Evolutionary conservation across 108 stramenopile species (phyloP), one percentile per base, ranked within the genome.

Genomic region (Fistulifera solaris): DNA sequence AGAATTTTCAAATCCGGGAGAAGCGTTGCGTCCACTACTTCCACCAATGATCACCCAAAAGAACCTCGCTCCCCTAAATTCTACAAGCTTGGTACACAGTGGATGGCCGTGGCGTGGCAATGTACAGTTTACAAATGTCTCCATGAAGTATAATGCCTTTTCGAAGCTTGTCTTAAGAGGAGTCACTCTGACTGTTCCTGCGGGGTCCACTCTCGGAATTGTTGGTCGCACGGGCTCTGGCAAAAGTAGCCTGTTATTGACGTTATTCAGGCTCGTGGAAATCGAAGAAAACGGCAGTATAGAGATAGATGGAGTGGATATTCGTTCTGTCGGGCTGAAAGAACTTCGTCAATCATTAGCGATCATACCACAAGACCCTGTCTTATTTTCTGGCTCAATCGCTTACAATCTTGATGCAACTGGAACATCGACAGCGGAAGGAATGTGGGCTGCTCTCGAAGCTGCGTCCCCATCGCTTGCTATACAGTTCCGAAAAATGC

Each of bases 301-400:
- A 35, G 59, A 64, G 48, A 89, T 99, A 62, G 95, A 96, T 63
- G 96, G 95, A 7, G 73, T 96, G 26, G 95, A 97, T 61, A 80
- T 96, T 44, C 62, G 79, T 31, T 70, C 73, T 22, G 61, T 97
- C 8, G 72, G 78, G 16, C 67, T 96, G 16, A 52, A 84, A 45
- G 71, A 62, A 5, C 76, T 96, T n/a, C 85, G 96, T 27, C 62
- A 71, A 25, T 59, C 65, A 11, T 47, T 97, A 19, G 83, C 93
- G 21, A 92, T 97, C 39, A 94, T 99, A 41, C 96, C 96, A 8
- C 97, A 98, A 77, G 87, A 95, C 58, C 93, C 95, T n/a, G 81
- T 82, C 26, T 56, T 99, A 12, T 99, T 97, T 63, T 58, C 81
- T 13, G 98, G 94, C 13, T 87, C 93, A 11, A 21, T 99, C 26